Percentiles rank a stretch among this genome's conserved stretches.
phyloP scores from a whole-genome alignment of 139 green algal species.

The Asterochloris sp. region DNA sequence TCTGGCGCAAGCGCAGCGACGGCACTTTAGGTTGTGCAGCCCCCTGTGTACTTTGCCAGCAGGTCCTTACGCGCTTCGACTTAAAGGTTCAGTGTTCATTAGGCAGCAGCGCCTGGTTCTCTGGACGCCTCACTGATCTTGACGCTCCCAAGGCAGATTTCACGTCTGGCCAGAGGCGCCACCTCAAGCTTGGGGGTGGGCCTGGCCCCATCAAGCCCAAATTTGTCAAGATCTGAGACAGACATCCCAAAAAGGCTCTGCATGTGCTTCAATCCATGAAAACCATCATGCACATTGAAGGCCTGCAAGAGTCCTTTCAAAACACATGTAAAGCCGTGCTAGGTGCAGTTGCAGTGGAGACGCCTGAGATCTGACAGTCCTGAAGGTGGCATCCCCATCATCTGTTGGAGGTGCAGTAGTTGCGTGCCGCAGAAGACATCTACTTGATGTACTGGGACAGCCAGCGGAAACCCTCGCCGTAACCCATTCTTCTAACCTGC shows the following conservation, averaged over 20 bases:
- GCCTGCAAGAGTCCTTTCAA: too few relatives aligned
- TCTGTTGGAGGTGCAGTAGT: too few relatives aligned
- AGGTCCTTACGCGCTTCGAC: conserved; percentile 45
- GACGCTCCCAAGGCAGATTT: conserved; percentile 37
- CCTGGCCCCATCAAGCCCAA: too few relatives aligned
- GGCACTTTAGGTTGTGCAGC: conserved; percentile 49
- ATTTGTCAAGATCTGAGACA: too few relatives aligned
- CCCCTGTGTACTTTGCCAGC: conserved; percentile 58
- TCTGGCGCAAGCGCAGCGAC: conserved; percentile 53
- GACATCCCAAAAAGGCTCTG: too few relatives aligned
- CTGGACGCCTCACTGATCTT: conserved; percentile 36
- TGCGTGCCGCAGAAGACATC: neutral
- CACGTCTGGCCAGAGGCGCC: conserved; percentile 41
- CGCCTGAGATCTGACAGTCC: too few relatives aligned
- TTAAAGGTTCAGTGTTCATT: conserved; percentile 47
- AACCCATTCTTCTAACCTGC: conserved; percentile 83
- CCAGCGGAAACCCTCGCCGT: conserved; percentile 98
- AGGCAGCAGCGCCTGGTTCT: conserved; percentile 26
- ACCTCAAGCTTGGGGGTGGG: neutral
- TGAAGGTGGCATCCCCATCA: too few relatives aligned
- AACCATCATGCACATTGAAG: too few relatives aligned
- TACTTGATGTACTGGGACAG: conserved; percentile 95
- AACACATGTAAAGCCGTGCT: too few relatives aligned
- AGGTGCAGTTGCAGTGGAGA: too few relatives aligned
- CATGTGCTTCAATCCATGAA: too few relatives aligned